Base-by-base conservation (phyloP, 495 filamentous ascomycete genomes). In the Jackrogersella multiformis region DNA sequence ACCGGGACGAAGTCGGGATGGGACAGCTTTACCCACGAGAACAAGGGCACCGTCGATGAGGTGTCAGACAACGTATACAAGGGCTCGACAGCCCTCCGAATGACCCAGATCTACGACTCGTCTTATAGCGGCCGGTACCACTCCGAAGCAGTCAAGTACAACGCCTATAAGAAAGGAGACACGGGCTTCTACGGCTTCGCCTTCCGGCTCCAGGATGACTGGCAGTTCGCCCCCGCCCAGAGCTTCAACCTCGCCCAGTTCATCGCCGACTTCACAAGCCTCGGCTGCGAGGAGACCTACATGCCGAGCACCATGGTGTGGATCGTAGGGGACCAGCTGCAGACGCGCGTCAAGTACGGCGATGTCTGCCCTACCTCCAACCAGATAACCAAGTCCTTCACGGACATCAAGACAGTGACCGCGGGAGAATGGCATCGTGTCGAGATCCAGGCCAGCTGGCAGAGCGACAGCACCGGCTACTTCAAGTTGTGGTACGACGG, bases 271-370 rank as follows among this genome's bases (percentile, higher is more conserved):
- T 85, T 86, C 67, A 68, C 67, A 1, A 77, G 81, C 56, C 74
- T 78, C 3, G 73, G 76, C 21, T 85, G 84, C 55, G 48, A 32
- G 12, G 84, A 86, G 45, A 77, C 78, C 34, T 87, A 70, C 56
- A 84, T 85, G 82, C 85, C 85, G 0, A 77, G 76, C 15, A 81
- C 75, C 34, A 85, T 87, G 85, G 71, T 87, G 24, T 85, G 80
- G 79, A 46, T 85, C 36, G 68, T 72, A 10, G 83, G 82, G 0
- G 66, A 80, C 64, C 76, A 82, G 69, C 80, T 87, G 0, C 69
- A 70, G 34, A 76, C 81, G 6, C 78, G 85, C 4, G 69, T 80
- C 28, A 86, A 85, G 70, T 73, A 72, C 18, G 84, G 83, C 21
- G 70, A 71, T 4, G 76, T 82, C 56, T 81, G 79, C 45, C 66